Evolutionary conservation across 768 basidiomycete genomes (phyloP), one percentile per base, ranked within the genome.

Genomic region (Podaxis carcinomalis): DNA sequence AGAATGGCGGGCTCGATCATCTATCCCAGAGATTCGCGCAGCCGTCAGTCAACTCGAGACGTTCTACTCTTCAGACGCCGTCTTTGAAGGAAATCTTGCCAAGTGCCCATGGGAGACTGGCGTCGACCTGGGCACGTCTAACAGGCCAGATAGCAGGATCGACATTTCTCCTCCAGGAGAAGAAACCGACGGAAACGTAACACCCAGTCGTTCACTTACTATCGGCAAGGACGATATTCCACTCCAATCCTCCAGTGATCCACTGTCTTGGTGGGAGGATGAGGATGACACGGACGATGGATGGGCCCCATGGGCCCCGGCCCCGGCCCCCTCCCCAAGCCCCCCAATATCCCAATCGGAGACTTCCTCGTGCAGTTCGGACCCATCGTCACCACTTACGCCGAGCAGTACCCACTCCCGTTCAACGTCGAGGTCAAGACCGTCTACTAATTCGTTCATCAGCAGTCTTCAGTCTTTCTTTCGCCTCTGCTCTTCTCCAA

Each of bases 51-150:
- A 76, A 11, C 77, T 92, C 44, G 73, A 77, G 44, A 83, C 77
- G 61, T 91, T 92, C 72, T 92, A 92, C 66, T 83, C 86, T 4
- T 80, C 83, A n/a, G 86, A 83, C 61, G 89, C 85, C 51, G 77
- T 92, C 59, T 90, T 92, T 64, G 89, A 92, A 68, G 90, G 88
- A 51, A 89, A 87, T 68, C 86, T 92, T 77, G 90, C 90, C 32
- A 81, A 86, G 44, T 89, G 88, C 64, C 78, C 85, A 4, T 91
- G 89, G 89, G 90, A 92, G 72, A 83, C 81, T n/a, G 85, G 83
- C 2, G 21, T 70, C 10, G 63, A 70, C 60, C 51, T 67, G 14
- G 67, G 67, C 14, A 67, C 65, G 2, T 35, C 65, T 40, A 39
- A 57, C 14, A 51, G 61, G 37, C 50, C 51, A 0, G 54, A 58